Base-by-base conservation (phyloP, 352 stramenopile genomes). In the Globisporangium rhizosaccharum region DNA sequence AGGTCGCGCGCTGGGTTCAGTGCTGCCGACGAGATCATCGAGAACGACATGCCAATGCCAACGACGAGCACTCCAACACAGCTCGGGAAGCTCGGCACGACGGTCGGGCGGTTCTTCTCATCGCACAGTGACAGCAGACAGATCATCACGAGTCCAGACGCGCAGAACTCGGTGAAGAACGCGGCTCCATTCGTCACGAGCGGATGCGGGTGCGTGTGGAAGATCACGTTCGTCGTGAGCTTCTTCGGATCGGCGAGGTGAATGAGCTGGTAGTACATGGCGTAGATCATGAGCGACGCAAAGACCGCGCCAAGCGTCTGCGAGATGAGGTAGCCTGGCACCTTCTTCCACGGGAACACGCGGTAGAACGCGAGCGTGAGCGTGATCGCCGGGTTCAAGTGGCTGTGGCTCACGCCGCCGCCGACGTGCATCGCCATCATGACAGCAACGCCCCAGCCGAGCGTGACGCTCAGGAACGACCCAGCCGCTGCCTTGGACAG, bases 1-100 rank as follows among this genome's bases (percentile, higher is more conserved):
- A 79, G 53, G 47, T 79, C 71, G 41, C 71, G 71, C 23, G 71
- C 68, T n/a, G 71, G 71, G 57, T 79, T 79, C 20, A 79, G 49
- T 26, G 68, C 71, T 3, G 61, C 61, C 23, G 58, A 62, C 30
- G 71, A 70, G 49, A 66, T 46, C 48, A 72, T 47, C 25, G 62
- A 65, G 55, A 79, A 72, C 39, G 61, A 66, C 61, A 74, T 73
- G 53, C 62, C 66, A 12, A 79, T 72, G 39, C 59, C 66, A 0
- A 67, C 55, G 5, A 74, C 56, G 12, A 67, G 25, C 14, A 72
- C 10, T 2, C 65, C 65, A 14, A 76, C 55, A 37, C 56, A 68
- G 28, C 48, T 53, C 2, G 71, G 71, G 56, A 66, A 66, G 51
- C 54, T 67, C 10, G 61, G 36, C 41, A 64, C 62, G 46, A 64